phyloP scores from a whole-genome alignment of 768 basidiomycete species.

The Calvatia gigantea region DNA sequence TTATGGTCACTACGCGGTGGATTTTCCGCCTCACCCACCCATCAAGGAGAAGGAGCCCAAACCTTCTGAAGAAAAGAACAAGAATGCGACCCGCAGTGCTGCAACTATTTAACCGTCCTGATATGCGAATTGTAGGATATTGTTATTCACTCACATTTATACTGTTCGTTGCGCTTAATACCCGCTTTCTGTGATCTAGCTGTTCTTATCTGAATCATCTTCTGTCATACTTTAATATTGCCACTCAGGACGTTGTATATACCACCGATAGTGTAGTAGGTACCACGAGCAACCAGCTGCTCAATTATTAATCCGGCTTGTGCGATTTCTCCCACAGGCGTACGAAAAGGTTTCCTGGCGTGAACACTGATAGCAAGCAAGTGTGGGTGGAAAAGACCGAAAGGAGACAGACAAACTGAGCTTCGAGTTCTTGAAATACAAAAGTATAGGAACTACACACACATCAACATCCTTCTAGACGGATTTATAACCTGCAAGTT shows the following conservation, averaged over 20 bases:
- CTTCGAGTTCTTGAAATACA: no score
- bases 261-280: slow-evolving; percentile 1
- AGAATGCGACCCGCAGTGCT: not conserved
- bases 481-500: slow-evolving; percentile 9
- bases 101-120: not conserved
- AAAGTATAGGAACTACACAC: not conserved
- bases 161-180: slow-evolving; percentile 7
- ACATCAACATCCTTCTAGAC: not conserved
- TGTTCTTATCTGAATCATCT: not conserved
- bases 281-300: slow-evolving; percentile 1
- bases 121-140: slow-evolving; percentile 1
- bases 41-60: not conserved
- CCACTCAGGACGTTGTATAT: not conserved
- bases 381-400: slow-evolving; percentile 2
- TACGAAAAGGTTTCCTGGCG: slow-evolving; percentile 1
- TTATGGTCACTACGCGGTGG: slow-evolving; percentile 54
- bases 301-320: slow-evolving; percentile 1
- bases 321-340: not conserved
- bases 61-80: slow-evolving; percentile 1
- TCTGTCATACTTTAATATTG: slow-evolving; percentile 1
- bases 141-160: slow-evolving; percentile 7
- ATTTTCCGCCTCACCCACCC: slow-evolving; percentile 36
- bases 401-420: not conserved
- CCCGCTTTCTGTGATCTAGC: not conserved
- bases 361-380: not conserved